Evolutionary conservation across 2,329 filamentous ascomycete species (phyloP), one percentile per base, ranked within the genome.

Genomic region (Ophiostoma sp.): DNA sequence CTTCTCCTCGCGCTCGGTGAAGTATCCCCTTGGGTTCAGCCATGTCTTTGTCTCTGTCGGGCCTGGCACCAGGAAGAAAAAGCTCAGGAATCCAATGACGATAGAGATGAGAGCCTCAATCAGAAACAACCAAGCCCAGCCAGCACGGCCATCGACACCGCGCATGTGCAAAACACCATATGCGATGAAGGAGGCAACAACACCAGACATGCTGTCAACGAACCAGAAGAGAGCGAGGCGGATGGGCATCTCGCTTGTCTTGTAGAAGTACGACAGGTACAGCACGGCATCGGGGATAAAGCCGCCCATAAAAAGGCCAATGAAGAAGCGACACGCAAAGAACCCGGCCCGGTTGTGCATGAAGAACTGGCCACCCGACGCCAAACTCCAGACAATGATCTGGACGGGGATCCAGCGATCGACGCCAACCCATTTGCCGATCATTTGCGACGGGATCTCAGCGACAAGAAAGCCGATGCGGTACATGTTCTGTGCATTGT

Each of bases 381-480:
- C 77, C 2, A 76, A 64, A 48, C 76, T 77, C 78, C 78, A 79
- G 4, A 75, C 68, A 3, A 76, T 74, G 76, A 79, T 79, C 23
- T 78, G 76, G 3, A 76, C 74, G 11, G 78, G 78, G 39, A 79
- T 79, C 77, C 78, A 79, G 2, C 75, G 73, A 67, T 79, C 78
- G 0, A 74, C 74, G 8, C 76, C 78, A 1, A 80, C 73, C 74
- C 83, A 83, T 76, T 89, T 89, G 66, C 81, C 83, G 27, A 89
- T 75, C 20, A 89, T 89, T 74, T 89, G 86, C 0, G 86, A 88
- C 0, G 87, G 87, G 2, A 89, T 77, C 74, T 89, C 87, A 0
- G 87, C 85, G 6, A 81, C 77, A 3, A 88, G 77, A 73, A 88
- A 88, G 2, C 75, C 81, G 3, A 86, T 76, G 1, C 82, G 80